phyloP scores from a whole-genome alignment of 1,284 basidiomycete genomes.

The Ustilago lituana region DNA sequence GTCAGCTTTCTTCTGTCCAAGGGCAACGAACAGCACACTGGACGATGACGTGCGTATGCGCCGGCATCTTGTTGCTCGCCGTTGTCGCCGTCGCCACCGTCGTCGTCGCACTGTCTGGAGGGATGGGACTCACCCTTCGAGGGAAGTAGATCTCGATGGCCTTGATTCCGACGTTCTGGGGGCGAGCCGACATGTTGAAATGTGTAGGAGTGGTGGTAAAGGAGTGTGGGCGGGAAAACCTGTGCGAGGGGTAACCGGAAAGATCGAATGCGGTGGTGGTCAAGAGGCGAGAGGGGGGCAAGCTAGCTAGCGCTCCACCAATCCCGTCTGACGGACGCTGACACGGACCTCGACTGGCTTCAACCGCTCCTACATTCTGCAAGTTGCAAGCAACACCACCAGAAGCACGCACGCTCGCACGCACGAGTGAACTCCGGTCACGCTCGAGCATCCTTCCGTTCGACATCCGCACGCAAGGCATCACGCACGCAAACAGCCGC shows the following conservation, averaged over 20 bases:
- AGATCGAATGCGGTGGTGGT: constrained; percentile 9
- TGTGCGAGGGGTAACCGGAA: constrained; percentile 11
- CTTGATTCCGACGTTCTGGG: constrained; percentile 90
- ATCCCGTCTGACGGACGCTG: constrained; percentile 2
- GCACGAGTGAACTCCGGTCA: neutral
- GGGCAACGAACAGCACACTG: no score
- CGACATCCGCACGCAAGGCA: no score
- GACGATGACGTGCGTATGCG: neutral
- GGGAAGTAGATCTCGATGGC: constrained; percentile 95
- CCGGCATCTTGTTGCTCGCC: no score
- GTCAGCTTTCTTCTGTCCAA: no score
- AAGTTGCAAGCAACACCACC: neutral
- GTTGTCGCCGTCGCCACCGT: constrained; percentile 1
- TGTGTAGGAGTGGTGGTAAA: constrained; percentile 11
- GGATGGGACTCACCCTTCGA: constrained; percentile 75
- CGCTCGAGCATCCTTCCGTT: no score
- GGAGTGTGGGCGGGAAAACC: constrained; percentile 24
- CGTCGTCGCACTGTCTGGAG: neutral
- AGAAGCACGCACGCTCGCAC: constrained; percentile 7
- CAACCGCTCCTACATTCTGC: no score
- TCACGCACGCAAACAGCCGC: constrained; percentile 9
- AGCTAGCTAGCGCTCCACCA: neutral
- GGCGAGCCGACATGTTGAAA: constrained; percentile 70
- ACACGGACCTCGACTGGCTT: neutral
- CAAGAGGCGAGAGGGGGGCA: neutral